phyloP scores from a whole-genome alignment of 208 protist species.

The Endotrypanum monterogeii region DNA sequence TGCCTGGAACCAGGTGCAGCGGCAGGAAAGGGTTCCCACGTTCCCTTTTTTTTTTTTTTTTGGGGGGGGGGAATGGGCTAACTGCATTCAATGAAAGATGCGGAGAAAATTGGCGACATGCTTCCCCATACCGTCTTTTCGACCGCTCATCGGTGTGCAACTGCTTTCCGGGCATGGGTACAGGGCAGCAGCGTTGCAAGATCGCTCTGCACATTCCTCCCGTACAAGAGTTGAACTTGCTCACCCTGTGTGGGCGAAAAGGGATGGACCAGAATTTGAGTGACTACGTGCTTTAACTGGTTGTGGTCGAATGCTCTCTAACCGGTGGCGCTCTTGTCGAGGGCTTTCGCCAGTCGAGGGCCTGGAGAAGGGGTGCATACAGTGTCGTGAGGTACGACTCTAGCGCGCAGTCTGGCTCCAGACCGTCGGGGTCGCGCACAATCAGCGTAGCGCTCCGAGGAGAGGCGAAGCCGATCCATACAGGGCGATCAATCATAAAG shows the following conservation, averaged over 20 bases:
- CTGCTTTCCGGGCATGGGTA: background rate
- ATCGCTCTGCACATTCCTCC: constrained; percentile 15
- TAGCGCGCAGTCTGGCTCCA: constrained; percentile 14
- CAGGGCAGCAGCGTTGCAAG: constrained; percentile 6
- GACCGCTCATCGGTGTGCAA: background rate
- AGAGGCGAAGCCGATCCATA: constrained; percentile 20
- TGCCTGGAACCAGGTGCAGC: too few relatives aligned
- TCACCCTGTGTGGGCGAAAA: background rate
- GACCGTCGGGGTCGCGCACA: constrained; percentile 22
- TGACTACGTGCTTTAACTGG: background rate
- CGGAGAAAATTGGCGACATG: background rate
- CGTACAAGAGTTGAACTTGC: constrained; percentile 15
- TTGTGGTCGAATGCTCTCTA: too few relatives aligned
- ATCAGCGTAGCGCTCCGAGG: constrained; percentile 21
- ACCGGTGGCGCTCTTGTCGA: background rate
- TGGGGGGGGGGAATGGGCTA: too few relatives aligned
- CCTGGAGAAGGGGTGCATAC: constrained; percentile 22
- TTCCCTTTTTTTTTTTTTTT: too few relatives aligned
- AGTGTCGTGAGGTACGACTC: constrained; percentile 18
- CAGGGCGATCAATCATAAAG: constrained; percentile 20
- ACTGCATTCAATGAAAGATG: background rate
- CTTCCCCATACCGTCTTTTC: background rate
- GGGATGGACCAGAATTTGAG: background rate
- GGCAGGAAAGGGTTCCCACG: too few relatives aligned
- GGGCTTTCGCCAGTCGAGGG: constrained; percentile 14